Conservation (phyloP, 805 yeast genomes). For the Peterozyma toletana region DNA sequence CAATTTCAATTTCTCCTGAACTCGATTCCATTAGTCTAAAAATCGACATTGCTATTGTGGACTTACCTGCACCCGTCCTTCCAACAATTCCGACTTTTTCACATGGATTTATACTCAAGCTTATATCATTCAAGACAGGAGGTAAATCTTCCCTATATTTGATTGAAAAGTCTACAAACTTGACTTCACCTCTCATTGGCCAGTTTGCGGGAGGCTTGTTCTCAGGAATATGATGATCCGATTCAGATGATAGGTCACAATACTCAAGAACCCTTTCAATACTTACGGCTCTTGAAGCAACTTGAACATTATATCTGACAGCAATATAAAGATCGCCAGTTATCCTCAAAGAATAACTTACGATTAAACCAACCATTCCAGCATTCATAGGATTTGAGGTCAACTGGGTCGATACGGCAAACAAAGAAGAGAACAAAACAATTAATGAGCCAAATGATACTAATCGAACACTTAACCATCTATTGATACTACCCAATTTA, state of each 20-base stretch:
- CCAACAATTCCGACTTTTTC: constrained; percentile 74
- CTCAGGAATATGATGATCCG: constrained; percentile 56
- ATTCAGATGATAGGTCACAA: constrained; percentile 71
- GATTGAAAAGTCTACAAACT: constrained; percentile 47
- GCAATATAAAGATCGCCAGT: constrained; percentile 47
- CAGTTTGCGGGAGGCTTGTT: constrained; percentile 37
- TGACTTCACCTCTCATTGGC: constrained; percentile 48
- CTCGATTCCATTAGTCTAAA: constrained; percentile 56
- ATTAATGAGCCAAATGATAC: constrained; percentile 54
- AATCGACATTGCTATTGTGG: constrained; percentile 52
- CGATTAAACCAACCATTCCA: constrained; percentile 56
- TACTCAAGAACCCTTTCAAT: constrained; percentile 94
- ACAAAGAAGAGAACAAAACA: constrained; percentile 40
- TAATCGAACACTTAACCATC: constrained; percentile 61
- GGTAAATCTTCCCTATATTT: constrained; percentile 52
- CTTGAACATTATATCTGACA: constrained; percentile 55
- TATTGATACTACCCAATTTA: constrained; percentile 45
- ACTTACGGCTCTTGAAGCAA: constrained; percentile 62
- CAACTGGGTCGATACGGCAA: constrained; percentile 32
- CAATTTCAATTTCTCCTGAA: constrained; percentile 46
- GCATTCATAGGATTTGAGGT: constrained; percentile 39
- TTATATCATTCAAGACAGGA: constrained; percentile 46
- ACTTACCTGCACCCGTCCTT: constrained; percentile 74
- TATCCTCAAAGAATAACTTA: constrained; percentile 56
- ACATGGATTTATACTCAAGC: constrained; percentile 36